These are phyloP conservation scores for Seiridium cupressi DNA, from an alignment of 2,329 filamentous ascomycete genomes.

Conservation along the genomic window DNA sequence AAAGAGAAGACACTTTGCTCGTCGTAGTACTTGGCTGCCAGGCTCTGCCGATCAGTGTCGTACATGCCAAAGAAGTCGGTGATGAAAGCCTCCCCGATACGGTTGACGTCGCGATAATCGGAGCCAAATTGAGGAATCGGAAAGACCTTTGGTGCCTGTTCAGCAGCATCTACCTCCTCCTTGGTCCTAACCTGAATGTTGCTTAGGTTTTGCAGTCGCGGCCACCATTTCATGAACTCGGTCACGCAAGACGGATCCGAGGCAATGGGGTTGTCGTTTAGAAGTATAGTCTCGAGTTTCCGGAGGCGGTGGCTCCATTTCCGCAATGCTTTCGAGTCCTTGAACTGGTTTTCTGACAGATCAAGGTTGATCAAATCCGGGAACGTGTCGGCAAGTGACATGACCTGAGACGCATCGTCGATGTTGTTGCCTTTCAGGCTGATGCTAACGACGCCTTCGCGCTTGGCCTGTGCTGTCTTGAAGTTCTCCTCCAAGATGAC, in stretches of 20 bases:
- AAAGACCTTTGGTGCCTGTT: constrained; percentile 48
- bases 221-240: constrained; percentile 79
- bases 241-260: constrained; percentile 59
- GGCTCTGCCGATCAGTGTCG: constrained; percentile 65
- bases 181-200: constrained; percentile 70
- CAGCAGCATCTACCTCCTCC: constrained; percentile 61
- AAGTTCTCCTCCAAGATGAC: constrained; percentile 78
- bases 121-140: constrained; percentile 62
- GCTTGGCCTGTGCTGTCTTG: constrained; percentile 67
- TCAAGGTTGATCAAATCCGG: constrained; percentile 87
- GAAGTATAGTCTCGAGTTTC: constrained; percentile 75
- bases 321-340: constrained; percentile 63
- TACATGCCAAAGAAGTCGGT: constrained; percentile 71
- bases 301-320: constrained; percentile 79
- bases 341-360: constrained; percentile 79
- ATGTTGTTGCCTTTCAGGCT: constrained; percentile 80
- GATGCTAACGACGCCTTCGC: constrained; percentile 77
- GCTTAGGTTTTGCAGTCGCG: constrained; percentile 75
- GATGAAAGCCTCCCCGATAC: constrained; percentile 75
- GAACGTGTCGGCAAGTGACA: constrained; percentile 73
- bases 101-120: constrained; percentile 71
- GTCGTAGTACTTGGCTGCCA: constrained; percentile 73
- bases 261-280: constrained; percentile 73
- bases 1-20: constrained; percentile 72
- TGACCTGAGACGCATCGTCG: constrained; percentile 68